Evolutionary conservation across 2,329 filamentous ascomycete species (phyloP).

Genomic region (Podosphaera aphanis): DNA sequence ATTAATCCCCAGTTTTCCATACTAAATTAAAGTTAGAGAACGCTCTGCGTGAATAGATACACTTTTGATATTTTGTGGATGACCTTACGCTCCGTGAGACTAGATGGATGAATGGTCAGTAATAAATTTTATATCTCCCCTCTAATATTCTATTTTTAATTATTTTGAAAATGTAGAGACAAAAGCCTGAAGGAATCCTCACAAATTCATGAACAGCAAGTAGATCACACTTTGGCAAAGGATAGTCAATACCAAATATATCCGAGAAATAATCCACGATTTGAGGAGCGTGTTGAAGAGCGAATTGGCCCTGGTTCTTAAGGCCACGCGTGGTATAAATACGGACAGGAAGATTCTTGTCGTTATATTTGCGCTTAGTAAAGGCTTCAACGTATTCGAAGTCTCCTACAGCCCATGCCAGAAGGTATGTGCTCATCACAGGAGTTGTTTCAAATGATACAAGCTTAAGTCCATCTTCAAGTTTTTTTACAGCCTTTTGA

Average conservation of each 20-base stretch:
- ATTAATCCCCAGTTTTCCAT: slow-evolving; percentile 70
- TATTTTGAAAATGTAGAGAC: neutral
- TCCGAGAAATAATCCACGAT: slow-evolving; percentile 94
- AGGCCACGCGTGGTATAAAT: slow-evolving; percentile 93
- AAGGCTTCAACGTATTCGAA: slow-evolving; percentile 91
- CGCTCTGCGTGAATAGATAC: neutral
- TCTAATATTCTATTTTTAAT: neutral
- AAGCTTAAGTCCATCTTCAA: slow-evolving; percentile 39
- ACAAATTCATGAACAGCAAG: slow-evolving; percentile 84
- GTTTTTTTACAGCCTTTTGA: slow-evolving; percentile 41
- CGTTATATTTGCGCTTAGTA: slow-evolving; percentile 75
- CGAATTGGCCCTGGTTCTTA: slow-evolving; percentile 75
- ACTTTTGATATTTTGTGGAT: neutral
- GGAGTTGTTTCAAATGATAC: slow-evolving; percentile 69
- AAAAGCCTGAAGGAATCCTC: slow-evolving; percentile 12
- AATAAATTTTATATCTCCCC: neutral
- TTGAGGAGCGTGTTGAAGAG: slow-evolving; percentile 73
- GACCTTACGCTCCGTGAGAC: slow-evolving; percentile 44
- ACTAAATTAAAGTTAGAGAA: slow-evolving; percentile 3
- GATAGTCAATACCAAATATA: slow-evolving; percentile 81
- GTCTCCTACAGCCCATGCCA: slow-evolving; percentile 88
- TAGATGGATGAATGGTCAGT: slow-evolving; percentile 22
- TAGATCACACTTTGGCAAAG: slow-evolving; percentile 75
- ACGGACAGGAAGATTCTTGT: slow-evolving; percentile 72
- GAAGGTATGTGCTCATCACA: slow-evolving; percentile 74